Conservation (phyloP, 164 flowering plant genomes). For the Liriodendron chinense region DNA sequence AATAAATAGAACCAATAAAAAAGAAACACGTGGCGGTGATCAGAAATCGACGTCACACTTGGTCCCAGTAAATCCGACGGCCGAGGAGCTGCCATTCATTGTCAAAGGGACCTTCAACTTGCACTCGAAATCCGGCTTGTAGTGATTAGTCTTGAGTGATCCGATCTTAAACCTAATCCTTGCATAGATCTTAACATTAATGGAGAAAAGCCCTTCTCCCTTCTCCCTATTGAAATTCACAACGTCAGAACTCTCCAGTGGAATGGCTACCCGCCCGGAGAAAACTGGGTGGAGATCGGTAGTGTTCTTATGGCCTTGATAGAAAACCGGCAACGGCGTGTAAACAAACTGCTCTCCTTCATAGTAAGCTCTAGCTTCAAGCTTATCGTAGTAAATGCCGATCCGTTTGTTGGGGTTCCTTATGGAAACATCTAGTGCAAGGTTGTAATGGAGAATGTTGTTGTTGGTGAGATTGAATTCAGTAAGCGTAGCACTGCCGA, state of each 20-base stretch:
- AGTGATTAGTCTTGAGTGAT: conserved; percentile 30
- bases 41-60: conserved; percentile 38
- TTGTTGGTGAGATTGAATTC: conserved; percentile 22
- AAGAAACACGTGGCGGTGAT: not conserved
- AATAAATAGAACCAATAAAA: too few species aligned
- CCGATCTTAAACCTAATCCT: conserved; percentile 52
- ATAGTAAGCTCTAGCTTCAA: conserved; percentile 33
- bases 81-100: not conserved
- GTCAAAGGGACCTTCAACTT: conserved; percentile 56
- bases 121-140: conserved; percentile 53
- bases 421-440: conserved; percentile 27
- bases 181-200: conserved; percentile 50
- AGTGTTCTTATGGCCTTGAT: conserved; percentile 39
- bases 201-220: conserved; percentile 32
- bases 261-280: conserved; percentile 12
- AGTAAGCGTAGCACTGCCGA: conserved; percentile 32
- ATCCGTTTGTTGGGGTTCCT: conserved; percentile 39
- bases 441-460: conserved; percentile 28
- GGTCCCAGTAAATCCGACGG: conserved; percentile 18
- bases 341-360: conserved; percentile 15
- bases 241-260: not conserved
- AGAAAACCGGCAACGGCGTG: conserved; percentile 21
- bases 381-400: conserved; percentile 33
- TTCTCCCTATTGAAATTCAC: conserved; percentile 16
- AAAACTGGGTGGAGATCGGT: conserved; percentile 18